Evolutionary conservation across 2,329 filamentous ascomycete species (phyloP).

Genomic region (Penicillium aurantiogriseum): DNA sequence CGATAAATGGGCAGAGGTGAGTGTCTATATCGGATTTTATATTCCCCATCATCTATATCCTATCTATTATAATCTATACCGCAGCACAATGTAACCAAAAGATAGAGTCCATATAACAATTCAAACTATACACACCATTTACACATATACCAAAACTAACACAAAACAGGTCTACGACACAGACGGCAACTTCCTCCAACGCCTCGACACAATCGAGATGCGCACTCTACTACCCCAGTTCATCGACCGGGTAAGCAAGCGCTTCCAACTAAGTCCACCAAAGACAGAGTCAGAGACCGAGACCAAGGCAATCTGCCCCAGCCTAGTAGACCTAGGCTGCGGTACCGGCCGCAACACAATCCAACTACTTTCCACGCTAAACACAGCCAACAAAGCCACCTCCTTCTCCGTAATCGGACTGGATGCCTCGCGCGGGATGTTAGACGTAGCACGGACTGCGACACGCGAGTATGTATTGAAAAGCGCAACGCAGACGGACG

Average conservation of each 20-base stretch:
- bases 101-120: too few relatives aligned
- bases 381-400: background rate
- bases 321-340: slow-evolving; percentile 62
- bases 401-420: slow-evolving; percentile 50
- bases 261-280: slow-evolving; percentile 1
- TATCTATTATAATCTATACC: background rate
- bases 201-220: slow-evolving; percentile 60
- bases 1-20: slow-evolving; percentile 39
- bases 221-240: slow-evolving; percentile 51
- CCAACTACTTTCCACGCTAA: slow-evolving; percentile 42
- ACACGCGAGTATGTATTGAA: slow-evolving; percentile 21
- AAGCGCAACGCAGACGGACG: background rate
- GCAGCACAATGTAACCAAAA: background rate
- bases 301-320: slow-evolving; percentile 29
- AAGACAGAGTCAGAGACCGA: slow-evolving; percentile 1
- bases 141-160: background rate
- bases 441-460: slow-evolving; percentile 51
- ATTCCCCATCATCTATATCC: background rate
- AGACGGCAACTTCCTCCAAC: slow-evolving; percentile 66
- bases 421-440: slow-evolving; percentile 59
- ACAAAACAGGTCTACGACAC: slow-evolving; percentile 56
- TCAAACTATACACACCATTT: background rate
- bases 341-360: slow-evolving; percentile 64
- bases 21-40: background rate
- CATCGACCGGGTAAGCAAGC: slow-evolving; percentile 32